Conservation (phyloP, 2,329 filamentous ascomycete species). For the Trichophyton rubrum region DNA sequence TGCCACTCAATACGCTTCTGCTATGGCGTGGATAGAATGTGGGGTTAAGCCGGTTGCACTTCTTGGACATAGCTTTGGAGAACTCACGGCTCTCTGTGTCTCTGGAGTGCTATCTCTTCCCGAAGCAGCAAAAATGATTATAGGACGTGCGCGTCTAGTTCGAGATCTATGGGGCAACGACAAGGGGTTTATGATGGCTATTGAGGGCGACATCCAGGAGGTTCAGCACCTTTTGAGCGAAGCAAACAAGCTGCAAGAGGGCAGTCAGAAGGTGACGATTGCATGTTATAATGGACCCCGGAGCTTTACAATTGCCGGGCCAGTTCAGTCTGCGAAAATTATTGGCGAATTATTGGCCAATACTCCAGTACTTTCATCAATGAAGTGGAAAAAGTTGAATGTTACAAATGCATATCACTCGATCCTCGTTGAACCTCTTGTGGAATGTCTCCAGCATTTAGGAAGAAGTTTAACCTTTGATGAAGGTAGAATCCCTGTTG, state of each 20-base stretch:
- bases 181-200: constrained; percentile 23
- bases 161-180: constrained; percentile 23
- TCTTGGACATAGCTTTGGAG: constrained; percentile 29
- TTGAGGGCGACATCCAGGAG: constrained; percentile 11
- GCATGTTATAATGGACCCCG: constrained; percentile 17
- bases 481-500: constrained; percentile 16
- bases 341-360: constrained; percentile 15
- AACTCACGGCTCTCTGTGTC: constrained; percentile 25
- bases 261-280: constrained; percentile 17
- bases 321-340: constrained; percentile 11
- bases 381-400: constrained; percentile 19
- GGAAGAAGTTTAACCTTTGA: constrained; percentile 15
- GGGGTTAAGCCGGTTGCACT: constrained; percentile 24
- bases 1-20: constrained; percentile 27
- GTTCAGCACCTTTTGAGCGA: constrained; percentile 19
- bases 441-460: constrained; percentile 11
- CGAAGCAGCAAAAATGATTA: constrained; percentile 22
- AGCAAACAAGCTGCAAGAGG: constrained; percentile 14
- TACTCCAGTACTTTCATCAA: constrained; percentile 1
- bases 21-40: constrained; percentile 28
- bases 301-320: constrained; percentile 6
- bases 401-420: constrained; percentile 36
- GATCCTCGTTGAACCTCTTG: constrained; percentile 19
- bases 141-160: constrained; percentile 23
- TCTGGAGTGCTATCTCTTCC: constrained; percentile 20